A percentile compares a stretch with the other conserved stretches of the same genome.
These are phyloP conservation scores for Caloboletus inedulis DNA, from an alignment of 1,284 basidiomycete genomes.

Conservation along the genomic window DNA sequence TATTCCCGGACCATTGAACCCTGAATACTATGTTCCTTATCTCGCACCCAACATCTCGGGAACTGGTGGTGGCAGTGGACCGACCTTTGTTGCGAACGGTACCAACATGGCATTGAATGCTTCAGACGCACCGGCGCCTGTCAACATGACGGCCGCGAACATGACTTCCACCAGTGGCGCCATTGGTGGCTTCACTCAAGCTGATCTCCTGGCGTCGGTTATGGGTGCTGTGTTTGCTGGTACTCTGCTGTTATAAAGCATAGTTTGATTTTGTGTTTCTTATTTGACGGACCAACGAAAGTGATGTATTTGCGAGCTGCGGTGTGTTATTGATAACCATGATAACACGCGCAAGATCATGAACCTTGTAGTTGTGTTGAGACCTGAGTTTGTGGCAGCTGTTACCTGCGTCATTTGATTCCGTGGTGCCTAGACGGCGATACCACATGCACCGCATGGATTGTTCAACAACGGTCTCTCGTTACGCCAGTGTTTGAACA, in stretches of 20 bases:
- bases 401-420: background rate
- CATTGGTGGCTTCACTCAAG: constrained; percentile 5
- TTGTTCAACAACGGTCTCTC: too few relatives aligned
- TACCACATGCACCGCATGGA: too few relatives aligned
- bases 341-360: background rate
- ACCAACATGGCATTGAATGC: constrained; percentile 36
- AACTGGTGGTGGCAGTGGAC: constrained; percentile 39
- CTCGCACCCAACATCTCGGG: constrained; percentile 39
- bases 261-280: background rate
- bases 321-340: background rate
- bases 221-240: constrained; percentile 15
- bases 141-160: constrained; percentile 39
- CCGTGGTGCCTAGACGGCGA: background rate
- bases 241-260: constrained; percentile 16
- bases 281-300: constrained; percentile 4
- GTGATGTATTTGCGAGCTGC: constrained; percentile 7
- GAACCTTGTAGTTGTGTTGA: background rate
- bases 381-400: background rate
- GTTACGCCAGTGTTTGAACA: too few relatives aligned
- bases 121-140: constrained; percentile 34
- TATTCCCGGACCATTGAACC: constrained; percentile 36
- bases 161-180: constrained; percentile 6
- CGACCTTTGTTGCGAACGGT: constrained; percentile 36
- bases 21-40: constrained; percentile 40
- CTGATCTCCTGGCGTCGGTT: constrained; percentile 6